These are phyloP conservation scores for Dioscorea dumetorum DNA, from an alignment of 106 monocot species.

Conservation along the genomic window DNA sequence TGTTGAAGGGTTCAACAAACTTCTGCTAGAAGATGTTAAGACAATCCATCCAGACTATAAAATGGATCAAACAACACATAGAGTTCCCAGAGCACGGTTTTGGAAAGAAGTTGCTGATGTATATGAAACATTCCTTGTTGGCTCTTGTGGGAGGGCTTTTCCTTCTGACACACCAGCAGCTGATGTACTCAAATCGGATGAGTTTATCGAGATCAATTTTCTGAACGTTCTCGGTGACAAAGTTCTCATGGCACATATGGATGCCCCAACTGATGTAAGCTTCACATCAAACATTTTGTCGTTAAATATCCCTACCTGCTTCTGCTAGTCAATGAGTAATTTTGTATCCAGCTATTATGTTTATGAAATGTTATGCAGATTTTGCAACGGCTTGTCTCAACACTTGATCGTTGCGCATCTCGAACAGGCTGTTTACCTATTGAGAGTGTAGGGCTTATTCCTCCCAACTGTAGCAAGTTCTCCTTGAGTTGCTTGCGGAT, in stretches of 20 bases:
- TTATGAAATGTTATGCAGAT: constrained; percentile 31
- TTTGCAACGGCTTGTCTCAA: constrained; percentile 59
- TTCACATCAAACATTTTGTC: neutral
- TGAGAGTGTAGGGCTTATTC: constrained; percentile 79
- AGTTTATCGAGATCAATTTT: constrained; percentile 74
- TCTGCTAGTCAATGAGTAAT: neutral
- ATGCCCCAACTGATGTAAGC: constrained; percentile 79
- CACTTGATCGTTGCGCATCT: constrained; percentile 93
- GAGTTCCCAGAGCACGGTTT: constrained; percentile 44
- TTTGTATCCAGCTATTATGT: neutral
- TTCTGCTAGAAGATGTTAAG: constrained; percentile 49
- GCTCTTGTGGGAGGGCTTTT: constrained; percentile 89
- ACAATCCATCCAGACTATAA: constrained; percentile 14
- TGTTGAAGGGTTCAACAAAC: constrained; percentile 68
- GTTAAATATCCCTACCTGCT: neutral
- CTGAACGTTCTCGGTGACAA: constrained; percentile 63
- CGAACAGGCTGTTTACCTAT: constrained; percentile 83
- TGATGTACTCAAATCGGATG: constrained; percentile 60
- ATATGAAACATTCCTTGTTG: constrained; percentile 93
- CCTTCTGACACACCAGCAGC: constrained; percentile 58
- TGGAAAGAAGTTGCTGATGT: constrained; percentile 99
- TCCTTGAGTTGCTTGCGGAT: constrained; percentile 84
- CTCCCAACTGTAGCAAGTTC: constrained; percentile 85
- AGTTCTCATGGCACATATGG: constrained; percentile 67
- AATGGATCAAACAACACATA: constrained; percentile 31